Percentiles rank a stretch among this genome's conserved stretches.
phyloP scores from a whole-genome alignment of 202 grass and related monocot species.

The Hordeum pubiflorum region DNA sequence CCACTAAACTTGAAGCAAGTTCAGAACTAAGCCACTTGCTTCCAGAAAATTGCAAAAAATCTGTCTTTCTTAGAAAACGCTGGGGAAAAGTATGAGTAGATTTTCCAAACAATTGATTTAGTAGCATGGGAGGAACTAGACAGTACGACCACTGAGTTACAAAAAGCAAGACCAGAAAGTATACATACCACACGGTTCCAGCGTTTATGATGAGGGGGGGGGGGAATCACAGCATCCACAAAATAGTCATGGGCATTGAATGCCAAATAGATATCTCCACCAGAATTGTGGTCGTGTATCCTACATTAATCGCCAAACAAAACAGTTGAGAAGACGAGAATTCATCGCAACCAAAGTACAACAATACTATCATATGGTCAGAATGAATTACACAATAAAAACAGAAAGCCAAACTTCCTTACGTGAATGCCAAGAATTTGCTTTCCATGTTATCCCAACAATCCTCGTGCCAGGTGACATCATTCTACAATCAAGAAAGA shows the following conservation, averaged over 20 bases:
- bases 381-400: background rate
- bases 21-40: background rate
- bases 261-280: constrained; percentile 76
- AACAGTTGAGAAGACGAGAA: constrained; percentile 3
- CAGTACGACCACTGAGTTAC: background rate
- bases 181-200: constrained; percentile 89
- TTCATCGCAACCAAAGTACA: background rate
- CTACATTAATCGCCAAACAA: constrained; percentile 35
- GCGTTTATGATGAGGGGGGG: constrained; percentile 49
- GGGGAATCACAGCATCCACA: constrained; percentile 57
- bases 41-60: background rate
- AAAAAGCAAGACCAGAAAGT: background rate
- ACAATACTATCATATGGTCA: constrained; percentile 18
- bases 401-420: constrained; percentile 31
- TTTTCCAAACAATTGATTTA: background rate
- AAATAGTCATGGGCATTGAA: constrained; percentile 87
- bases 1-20: background rate
- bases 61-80: background rate
- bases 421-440: constrained; percentile 97
- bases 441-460: constrained; percentile 79
- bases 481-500: constrained; percentile 54
- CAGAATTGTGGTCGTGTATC: constrained; percentile 60
- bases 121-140: background rate
- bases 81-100: background rate
- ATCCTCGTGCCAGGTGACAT: constrained; percentile 93